Evolutionary conservation across 192 early-diverging fungal genomes (phyloP).

Genomic region (Backusella tuberculispora): DNA sequence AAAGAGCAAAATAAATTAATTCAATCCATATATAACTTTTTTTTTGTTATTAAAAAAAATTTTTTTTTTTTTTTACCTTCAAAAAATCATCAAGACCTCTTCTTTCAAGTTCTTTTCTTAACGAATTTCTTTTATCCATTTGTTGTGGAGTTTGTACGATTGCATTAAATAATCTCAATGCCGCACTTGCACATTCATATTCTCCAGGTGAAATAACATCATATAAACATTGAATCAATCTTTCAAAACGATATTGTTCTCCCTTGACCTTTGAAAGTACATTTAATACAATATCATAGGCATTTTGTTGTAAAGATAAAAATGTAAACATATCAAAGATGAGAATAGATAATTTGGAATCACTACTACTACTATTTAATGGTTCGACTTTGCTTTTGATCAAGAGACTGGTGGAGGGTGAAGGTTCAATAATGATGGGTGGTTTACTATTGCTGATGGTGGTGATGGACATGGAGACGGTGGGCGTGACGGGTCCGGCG

Average conservation of each 20-base stretch:
- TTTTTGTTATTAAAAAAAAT: slow-evolving; percentile 1
- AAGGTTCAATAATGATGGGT: slow-evolving; percentile 4
- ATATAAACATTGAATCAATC: slow-evolving; percentile 46
- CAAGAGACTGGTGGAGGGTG: slow-evolving; percentile 7
- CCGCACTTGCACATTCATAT: slow-evolving; percentile 51
- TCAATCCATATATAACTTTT: too few species aligned
- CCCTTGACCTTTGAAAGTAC: slow-evolving; percentile 52
- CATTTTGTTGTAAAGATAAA: slow-evolving; percentile 49
- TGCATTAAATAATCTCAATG: slow-evolving; percentile 49
- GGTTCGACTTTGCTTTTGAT: background rate
- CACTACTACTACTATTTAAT: background rate
- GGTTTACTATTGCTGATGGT: background rate
- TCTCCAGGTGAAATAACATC: background rate
- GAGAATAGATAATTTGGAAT: background rate
- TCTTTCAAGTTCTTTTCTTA: slow-evolving; percentile 52
- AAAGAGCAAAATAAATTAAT: too few species aligned
- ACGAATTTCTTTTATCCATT: slow-evolving; percentile 43
- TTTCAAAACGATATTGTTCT: slow-evolving; percentile 58
- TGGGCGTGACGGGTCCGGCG: background rate
- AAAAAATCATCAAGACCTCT: slow-evolving; percentile 55
- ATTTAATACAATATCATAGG: slow-evolving; percentile 47
- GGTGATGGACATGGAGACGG: background rate
- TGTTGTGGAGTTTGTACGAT: slow-evolving; percentile 49
- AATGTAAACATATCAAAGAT: slow-evolving; percentile 46
- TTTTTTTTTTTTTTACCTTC: slow-evolving; percentile 41